Evolutionary conservation across 164 flowering plant species (phyloP).

Genomic region (Litsea cubeba): DNA sequence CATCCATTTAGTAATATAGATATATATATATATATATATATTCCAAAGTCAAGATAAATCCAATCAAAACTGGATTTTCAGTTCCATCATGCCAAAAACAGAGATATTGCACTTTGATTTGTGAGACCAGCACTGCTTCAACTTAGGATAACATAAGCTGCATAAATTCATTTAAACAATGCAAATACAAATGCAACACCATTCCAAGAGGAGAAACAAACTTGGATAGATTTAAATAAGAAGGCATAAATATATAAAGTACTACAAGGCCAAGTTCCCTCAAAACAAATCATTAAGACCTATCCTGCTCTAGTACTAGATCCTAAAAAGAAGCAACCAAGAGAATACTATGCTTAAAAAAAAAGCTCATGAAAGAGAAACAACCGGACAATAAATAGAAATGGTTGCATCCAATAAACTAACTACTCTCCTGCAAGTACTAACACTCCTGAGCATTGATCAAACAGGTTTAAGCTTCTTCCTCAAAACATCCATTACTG

Average conservation of each 20-base stretch:
- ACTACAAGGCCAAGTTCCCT: not conserved
- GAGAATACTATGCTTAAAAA: too few species aligned
- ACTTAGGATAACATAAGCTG: too few species aligned
- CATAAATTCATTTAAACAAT: too few species aligned
- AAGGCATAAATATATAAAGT: not conserved
- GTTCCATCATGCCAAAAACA: too few species aligned
- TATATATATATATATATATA: too few species aligned
- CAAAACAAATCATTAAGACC: not conserved
- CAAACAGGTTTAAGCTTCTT: constrained; percentile 19
- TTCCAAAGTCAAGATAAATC: too few species aligned
- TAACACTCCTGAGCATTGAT: not conserved
- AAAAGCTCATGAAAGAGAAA: too few species aligned
- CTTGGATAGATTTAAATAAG: not conserved
- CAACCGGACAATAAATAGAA: too few species aligned
- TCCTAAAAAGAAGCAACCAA: not conserved
- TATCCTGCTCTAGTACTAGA: not conserved
- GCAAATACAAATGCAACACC: not conserved
- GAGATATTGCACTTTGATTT: too few species aligned
- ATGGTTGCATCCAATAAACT: not conserved
- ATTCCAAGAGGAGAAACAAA: not conserved
- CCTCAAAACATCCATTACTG: constrained; percentile 72
- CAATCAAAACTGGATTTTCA: too few species aligned
- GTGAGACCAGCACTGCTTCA: too few species aligned
- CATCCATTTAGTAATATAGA: too few species aligned
- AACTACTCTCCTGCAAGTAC: not conserved